Percentiles rank a stretch among this genome's conserved stretches.
Evolutionary conservation across 306 rosid genomes (phyloP).

Genomic region (Heteromeles arbutifolia): DNA sequence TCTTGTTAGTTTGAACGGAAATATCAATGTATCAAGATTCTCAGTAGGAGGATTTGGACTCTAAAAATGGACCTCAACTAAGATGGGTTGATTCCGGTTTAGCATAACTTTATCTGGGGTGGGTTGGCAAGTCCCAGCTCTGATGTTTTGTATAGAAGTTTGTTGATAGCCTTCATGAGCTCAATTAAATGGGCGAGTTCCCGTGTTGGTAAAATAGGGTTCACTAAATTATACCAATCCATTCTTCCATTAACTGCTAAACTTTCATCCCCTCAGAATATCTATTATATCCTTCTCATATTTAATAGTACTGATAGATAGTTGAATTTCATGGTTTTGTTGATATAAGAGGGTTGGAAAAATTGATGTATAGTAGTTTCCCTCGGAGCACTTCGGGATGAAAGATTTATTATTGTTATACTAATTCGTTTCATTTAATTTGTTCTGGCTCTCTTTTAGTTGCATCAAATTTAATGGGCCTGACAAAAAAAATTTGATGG

Average conservation of each 20-base stretch:
- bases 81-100: not conserved
- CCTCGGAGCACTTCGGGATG: not conserved
- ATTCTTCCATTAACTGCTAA: not conserved
- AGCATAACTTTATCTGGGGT: not conserved
- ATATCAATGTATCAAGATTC: not conserved
- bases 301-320: not conserved
- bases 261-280: not conserved
- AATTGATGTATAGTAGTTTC: not conserved
- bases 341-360: not conserved
- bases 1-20: not conserved
- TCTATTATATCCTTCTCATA: not conserved
- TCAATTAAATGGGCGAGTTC: not conserved
- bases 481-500: not conserved
- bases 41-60: not conserved
- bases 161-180: not conserved
- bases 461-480: not conserved
- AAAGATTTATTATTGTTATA: not conserved
- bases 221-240: not conserved
- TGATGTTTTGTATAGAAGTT: not conserved
- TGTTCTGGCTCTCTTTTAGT: not conserved
- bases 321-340: not conserved
- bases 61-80: constrained; percentile 2
- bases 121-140: not conserved
- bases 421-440: not conserved
- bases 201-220: not conserved